phyloP scores from a whole-genome alignment of 2,329 filamentous ascomycete species.

The Fusarium sp. region DNA sequence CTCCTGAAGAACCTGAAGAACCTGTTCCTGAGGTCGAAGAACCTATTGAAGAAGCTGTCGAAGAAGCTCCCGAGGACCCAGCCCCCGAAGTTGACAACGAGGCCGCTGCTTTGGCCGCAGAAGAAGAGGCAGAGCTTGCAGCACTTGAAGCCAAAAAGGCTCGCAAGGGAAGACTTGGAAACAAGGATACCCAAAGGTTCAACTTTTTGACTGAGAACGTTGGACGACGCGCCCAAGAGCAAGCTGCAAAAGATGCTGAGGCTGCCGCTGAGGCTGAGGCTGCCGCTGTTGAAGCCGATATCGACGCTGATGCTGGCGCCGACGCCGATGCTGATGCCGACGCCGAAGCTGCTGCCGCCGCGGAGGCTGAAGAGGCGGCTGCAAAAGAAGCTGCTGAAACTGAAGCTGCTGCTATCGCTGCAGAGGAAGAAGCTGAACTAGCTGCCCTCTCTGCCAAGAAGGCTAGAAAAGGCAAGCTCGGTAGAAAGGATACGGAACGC shows the following conservation, averaged over 20 bases:
- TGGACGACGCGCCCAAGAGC: conserved; percentile 53
- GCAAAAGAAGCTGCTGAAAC: conserved; percentile 36
- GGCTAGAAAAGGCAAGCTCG: conserved; percentile 43
- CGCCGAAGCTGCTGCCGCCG: conserved; percentile 23
- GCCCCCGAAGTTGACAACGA: conserved; percentile 21
- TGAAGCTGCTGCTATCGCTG: conserved; percentile 30
- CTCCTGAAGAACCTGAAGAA: conserved; percentile 25
- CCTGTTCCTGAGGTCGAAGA: conserved; percentile 26
- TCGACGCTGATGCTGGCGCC: conserved; percentile 49
- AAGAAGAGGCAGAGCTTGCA: conserved; percentile 58
- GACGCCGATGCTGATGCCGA: conserved; percentile 52
- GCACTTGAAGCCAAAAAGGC: conserved; percentile 64
- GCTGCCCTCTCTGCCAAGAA: conserved; percentile 35
- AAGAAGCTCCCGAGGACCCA: conserved; percentile 17
- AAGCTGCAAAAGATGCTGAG: conserved; percentile 55
- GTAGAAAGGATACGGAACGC: conserved; percentile 46
- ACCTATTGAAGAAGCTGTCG: conserved; percentile 13
- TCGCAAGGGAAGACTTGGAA: conserved; percentile 63
- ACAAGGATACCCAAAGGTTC: conserved; percentile 63
- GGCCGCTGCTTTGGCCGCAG: conserved; percentile 38
- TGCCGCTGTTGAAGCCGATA: conserved; percentile 52
- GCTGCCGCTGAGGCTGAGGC: conserved; percentile 45
- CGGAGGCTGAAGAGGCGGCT: conserved; percentile 49
- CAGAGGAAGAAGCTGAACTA: conserved; percentile 43
- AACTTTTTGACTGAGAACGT: conserved; percentile 56